Base-by-base conservation (phyloP, 805 yeast genomes). In the Brettanomyces sp. region DNA sequence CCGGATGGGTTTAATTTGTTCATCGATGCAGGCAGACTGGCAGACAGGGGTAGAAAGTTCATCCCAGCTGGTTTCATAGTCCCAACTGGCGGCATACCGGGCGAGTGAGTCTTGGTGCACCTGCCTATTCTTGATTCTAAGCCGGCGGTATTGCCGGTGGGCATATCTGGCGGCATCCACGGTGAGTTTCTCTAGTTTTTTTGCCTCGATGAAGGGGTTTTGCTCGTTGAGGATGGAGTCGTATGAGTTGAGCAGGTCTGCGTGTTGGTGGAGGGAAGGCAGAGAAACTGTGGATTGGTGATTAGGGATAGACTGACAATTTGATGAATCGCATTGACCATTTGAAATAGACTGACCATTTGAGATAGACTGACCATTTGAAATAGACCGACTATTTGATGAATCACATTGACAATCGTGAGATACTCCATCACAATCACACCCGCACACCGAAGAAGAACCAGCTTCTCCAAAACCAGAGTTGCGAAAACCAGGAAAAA, bases 1-100 rank as follows among this genome's bases (percentile, higher is more conserved):
- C 46, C 72, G 70, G 50, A 69, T 73, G 23, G 77, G 76, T 25
- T 69, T 64, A 36, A 61, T 56, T 33, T 53, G 53, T 7, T 54
- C 48, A 42, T 62, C 66, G 24, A 62, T 46, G 34, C 51, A 45
- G 23, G 50, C 47, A 11, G 62, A 54, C 14, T 47, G 50, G 6
- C 56, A 56, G 13, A 51, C 41, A 18, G 59, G 56, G 52, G 57
- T 56, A 32, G 62, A 66, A 43, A 64, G 55, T 39, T 59, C 60
- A 41, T 57, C 54, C 60, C 76, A 68, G 1, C 61, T 39, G 13
- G 45, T 63, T 22, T 67, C 63, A 52, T 75, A 75, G 49, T 70
- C 56, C 79, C 79, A 77, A 42, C 66, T 66, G 9, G 50, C 40
- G 2, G 61, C 46, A 51, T 68, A 67, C 1, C 44, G n/a, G 22